Evolutionary conservation across 495 filamentous ascomycete species (phyloP).

Genomic region (Neurospora sp.): DNA sequence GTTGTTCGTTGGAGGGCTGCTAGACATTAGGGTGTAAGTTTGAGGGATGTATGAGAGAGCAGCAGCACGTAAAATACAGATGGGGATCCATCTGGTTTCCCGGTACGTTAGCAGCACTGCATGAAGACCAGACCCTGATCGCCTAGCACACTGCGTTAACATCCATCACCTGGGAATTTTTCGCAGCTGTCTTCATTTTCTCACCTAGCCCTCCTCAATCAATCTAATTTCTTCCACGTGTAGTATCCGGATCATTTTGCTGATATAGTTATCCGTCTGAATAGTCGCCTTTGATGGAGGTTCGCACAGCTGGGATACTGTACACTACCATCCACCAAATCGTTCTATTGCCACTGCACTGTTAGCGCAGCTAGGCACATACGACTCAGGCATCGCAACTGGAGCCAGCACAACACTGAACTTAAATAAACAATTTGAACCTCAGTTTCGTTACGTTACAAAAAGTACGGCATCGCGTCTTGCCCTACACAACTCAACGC

Average conservation of each 20-base stretch:
- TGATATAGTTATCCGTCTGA: not conserved
- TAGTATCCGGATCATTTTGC: not conserved
- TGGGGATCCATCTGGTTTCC: not conserved
- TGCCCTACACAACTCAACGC: not conserved
- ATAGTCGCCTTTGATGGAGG: not conserved
- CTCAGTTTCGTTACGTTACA: not conserved
- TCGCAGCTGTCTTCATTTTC: not conserved
- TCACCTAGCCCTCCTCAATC: not conserved
- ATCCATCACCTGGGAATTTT: not conserved
- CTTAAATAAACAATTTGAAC: not conserved
- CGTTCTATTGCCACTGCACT: not conserved
- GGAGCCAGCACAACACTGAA: not conserved
- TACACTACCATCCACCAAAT: not conserved
- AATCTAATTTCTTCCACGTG: not conserved
- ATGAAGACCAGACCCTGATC: not conserved
- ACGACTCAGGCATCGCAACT: not conserved
- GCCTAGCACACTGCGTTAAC: not conserved
- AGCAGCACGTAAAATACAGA: not conserved
- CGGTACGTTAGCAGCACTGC: not conserved
- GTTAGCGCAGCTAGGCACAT: not conserved
- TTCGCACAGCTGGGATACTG: not conserved
- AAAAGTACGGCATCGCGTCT: not conserved
- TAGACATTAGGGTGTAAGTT: not conserved
- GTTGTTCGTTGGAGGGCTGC: not conserved
- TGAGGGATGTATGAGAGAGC: not conserved